Evolutionary conservation across 805 yeast genomes (phyloP).

Genomic region (Metschnikowia henanensis): DNA sequence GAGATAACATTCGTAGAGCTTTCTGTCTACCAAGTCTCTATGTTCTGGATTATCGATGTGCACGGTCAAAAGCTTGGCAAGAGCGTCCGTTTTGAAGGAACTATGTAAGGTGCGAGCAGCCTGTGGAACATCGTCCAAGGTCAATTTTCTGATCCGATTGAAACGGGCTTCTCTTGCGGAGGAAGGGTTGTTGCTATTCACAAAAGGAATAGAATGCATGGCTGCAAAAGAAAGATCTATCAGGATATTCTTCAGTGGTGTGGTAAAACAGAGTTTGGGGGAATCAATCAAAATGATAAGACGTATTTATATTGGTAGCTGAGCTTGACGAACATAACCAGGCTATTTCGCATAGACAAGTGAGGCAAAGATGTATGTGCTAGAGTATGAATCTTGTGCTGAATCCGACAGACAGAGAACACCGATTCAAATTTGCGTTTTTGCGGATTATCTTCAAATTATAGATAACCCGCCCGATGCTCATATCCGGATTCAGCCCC

Average conservation of each 20-base stretch:
- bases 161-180: neutral
- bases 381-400: too few relatives aligned
- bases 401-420: too few relatives aligned
- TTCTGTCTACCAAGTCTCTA: constrained; percentile 10
- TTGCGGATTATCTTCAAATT: neutral
- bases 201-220: neutral
- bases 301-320: constrained; percentile 23
- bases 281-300: constrained; percentile 15
- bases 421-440: too few relatives aligned
- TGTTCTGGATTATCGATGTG: constrained; percentile 13
- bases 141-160: constrained; percentile 12
- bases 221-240: too few relatives aligned
- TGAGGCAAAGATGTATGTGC: neutral
- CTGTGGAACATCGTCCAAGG: constrained; percentile 25
- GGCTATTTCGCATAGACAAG: constrained; percentile 12
- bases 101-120: constrained; percentile 40
- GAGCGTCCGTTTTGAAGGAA: constrained; percentile 35
- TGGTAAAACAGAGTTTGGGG: too few relatives aligned
- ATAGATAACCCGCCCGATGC: neutral
- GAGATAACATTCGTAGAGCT: constrained; percentile 51
- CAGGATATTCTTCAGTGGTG: too few relatives aligned
- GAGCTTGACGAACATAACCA: constrained; percentile 22
- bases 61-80: constrained; percentile 26
- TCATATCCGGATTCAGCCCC: neutral
- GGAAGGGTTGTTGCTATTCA: neutral